These are phyloP conservation scores for Apiospora malaysiana DNA, from an alignment of 2,329 filamentous ascomycete species.

Conservation along the genomic window DNA sequence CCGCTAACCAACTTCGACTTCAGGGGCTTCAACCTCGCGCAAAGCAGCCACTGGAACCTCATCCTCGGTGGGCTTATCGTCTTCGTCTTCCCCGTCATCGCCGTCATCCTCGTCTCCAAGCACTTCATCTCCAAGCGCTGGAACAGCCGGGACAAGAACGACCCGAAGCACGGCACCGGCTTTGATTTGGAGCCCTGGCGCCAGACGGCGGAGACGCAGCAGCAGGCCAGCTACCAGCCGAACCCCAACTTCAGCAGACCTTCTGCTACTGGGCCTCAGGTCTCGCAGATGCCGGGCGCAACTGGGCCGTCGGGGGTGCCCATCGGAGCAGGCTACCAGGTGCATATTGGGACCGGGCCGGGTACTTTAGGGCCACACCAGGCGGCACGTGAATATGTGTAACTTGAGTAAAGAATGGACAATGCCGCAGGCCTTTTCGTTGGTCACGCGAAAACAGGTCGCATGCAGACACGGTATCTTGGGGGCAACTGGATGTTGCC, in stretches of 20 bases:
- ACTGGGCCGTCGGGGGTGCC: conserved; percentile 10
- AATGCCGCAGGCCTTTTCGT: not conserved
- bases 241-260: not conserved
- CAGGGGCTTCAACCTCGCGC: conserved; percentile 64
- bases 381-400: conserved; percentile 23
- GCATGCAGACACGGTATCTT: not conserved
- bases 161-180: conserved; percentile 30
- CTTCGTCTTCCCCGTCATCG: conserved; percentile 47
- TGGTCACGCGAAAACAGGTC: not conserved
- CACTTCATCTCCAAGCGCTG: conserved; percentile 39
- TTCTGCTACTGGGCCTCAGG: no score
- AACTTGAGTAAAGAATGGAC: not conserved
- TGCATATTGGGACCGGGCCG: conserved; percentile 6
- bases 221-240: conserved; percentile 20
- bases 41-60: conserved; percentile 52
- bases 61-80: conserved; percentile 56
- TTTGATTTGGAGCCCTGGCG: conserved; percentile 38
- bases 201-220: conserved; percentile 4
- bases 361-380: conserved; percentile 20
- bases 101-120: conserved; percentile 44
- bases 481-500: not conserved
- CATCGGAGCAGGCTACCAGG: not conserved
- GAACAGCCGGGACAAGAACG: conserved; percentile 35
- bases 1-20: conserved; percentile 22
- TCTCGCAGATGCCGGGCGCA: not conserved